Percentiles rank a stretch among this genome's conserved stretches.
These are phyloP conservation scores for Vinca major DNA, from an alignment of 305 asterid genomes.

Conservation along the genomic window DNA sequence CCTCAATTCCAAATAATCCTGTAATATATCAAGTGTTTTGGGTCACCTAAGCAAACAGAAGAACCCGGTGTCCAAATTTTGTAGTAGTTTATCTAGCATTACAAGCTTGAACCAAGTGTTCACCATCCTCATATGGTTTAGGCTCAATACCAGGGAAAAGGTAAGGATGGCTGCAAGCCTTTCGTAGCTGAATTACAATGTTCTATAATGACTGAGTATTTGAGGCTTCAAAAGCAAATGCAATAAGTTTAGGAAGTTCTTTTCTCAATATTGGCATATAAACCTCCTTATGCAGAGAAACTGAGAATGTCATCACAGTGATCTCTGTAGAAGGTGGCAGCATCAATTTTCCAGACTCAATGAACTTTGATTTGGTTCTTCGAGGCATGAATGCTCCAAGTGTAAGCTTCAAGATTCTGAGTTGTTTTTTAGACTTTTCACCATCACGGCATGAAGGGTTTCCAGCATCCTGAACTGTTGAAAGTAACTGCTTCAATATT, in stretches of 20 bases:
- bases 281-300: slow-evolving; percentile 70
- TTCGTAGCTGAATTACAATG: slow-evolving; percentile 88
- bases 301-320: slow-evolving; percentile 74
- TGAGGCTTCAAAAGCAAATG: slow-evolving; percentile 75
- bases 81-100: slow-evolving; percentile 68
- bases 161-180: slow-evolving; percentile 97
- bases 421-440: slow-evolving; percentile 48
- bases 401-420: slow-evolving; percentile 53
- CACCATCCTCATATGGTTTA: slow-evolving; percentile 96
- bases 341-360: slow-evolving; percentile 59
- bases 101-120: slow-evolving; percentile 88
- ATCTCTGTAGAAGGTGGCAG: slow-evolving; percentile 87
- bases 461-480: slow-evolving; percentile 82
- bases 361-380: slow-evolving; percentile 79
- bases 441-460: slow-evolving; percentile 53
- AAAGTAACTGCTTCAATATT: slow-evolving; percentile 60
- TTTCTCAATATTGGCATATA: slow-evolving; percentile 78
- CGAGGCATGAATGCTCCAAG: slow-evolving; percentile 94
- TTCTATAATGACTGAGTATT: slow-evolving; percentile 66
- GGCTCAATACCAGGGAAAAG: slow-evolving; percentile 98
- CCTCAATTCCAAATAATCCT: slow-evolving; percentile 86
- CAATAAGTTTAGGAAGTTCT: slow-evolving; percentile 75
- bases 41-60: slow-evolving; percentile 92
- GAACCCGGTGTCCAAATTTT: slow-evolving; percentile 69
- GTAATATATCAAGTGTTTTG: slow-evolving; percentile 81